Base-by-base conservation (phyloP, 148 eudicot genomes). In the Cornus kousa region DNA sequence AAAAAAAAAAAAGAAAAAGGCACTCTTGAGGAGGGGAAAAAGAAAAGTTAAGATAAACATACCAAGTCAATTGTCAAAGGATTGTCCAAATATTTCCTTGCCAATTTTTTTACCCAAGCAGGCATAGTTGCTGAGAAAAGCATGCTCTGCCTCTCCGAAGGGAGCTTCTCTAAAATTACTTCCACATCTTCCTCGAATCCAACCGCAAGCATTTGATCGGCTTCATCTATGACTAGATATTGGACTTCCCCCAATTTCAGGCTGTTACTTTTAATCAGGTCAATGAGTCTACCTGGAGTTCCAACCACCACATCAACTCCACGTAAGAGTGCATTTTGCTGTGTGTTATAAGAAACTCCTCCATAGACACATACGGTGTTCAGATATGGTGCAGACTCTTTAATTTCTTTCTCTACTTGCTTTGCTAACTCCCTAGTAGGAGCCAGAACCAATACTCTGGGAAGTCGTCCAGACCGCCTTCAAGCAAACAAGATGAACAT, bases 51-150 rank as follows among this genome's bases (percentile, higher is more conserved):
- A 62, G 66, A 62, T 5, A 3, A 11, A 74, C 86, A 86, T 86
- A 92, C 99, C 88, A 96, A 84, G 84, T 96, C 99, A 81, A 96
- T 93, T 32, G 99, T 96, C 83, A 93, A 74, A 67, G 99, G 97
- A 83, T 80, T 90, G 71, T 91, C 77, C 85, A 96, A 70, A 80
- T 90, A 89, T 76, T 92, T 96, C 83, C 99, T 86, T 0, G 99
- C 85, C 81, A 96, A 77, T 80, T 96, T 93, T 86, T 96, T 93
- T 28, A 96, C 93, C 99, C 99, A 96, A 70, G 77, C 71, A 82
- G 99, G 99, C 97, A 96, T 93, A 46, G 99, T 96, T 37, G 99
- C 99, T 0, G 99, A 96, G 83, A 96, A 96, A 88, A 96, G 99
- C 99, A 96, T 96, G 85, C 97, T 93, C 84, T 96, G 99, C 87